A percentile compares a stretch with the other conserved stretches of the same genome.
Conservation (phyloP, 2,329 filamentous ascomycete genomes). For the Diaporthe longicolla region DNA sequence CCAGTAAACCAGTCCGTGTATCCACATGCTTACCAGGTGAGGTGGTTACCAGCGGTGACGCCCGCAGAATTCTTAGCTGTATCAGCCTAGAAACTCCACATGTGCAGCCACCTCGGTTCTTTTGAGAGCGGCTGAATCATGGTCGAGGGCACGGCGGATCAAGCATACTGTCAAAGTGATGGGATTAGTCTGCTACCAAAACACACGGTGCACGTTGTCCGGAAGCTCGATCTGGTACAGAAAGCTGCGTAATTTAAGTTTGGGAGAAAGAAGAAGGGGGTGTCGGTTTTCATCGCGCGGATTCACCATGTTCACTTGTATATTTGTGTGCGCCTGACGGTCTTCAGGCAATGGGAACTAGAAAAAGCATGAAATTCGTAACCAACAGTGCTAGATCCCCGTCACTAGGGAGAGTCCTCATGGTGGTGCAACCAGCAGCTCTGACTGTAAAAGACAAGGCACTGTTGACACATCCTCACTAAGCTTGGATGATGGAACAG, state of each 20-base stretch:
- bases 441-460: background rate
- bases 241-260: background rate
- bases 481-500: background rate
- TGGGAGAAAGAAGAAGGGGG: background rate
- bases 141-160: no score
- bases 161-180: background rate
- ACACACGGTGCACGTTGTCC: background rate
- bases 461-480: background rate
- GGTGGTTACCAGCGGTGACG: no score
- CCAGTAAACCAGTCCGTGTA: background rate
- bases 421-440: background rate
- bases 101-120: no score
- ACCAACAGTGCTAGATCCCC: background rate
- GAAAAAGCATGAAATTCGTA: background rate
- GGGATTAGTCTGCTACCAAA: background rate
- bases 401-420: background rate
- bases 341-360: background rate
- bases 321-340: background rate
- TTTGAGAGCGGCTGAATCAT: background rate
- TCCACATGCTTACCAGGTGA: background rate
- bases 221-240: background rate
- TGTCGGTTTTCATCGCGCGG: no score
- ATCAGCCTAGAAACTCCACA: background rate
- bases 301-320: background rate
- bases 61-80: background rate